Base-by-base conservation (phyloP, 2,329 filamentous ascomycete genomes). In the Cladosporium sp. region DNA sequence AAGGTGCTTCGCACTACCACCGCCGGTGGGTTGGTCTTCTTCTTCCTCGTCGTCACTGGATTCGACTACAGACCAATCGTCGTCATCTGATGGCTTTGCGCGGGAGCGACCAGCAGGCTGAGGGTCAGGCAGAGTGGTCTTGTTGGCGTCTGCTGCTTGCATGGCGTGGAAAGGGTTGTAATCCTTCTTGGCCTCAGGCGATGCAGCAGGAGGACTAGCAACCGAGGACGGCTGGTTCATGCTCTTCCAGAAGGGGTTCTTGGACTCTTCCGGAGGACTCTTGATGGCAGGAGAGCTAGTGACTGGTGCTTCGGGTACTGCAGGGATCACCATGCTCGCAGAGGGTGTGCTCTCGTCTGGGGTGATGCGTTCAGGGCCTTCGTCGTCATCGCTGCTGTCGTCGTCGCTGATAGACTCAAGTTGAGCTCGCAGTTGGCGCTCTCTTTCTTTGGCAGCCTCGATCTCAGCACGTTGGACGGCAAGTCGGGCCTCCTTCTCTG, bases 151-250 rank as follows among this genome's bases (percentile, higher is more conserved):
- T 12, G 62, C 29, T 7, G 29, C 52, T 5, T 90, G 88, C 75
- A 96, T 87, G 65, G 93, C 91, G 78, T 96, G 91, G 88, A 98
- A 99, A 5, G 95, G 95, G 76, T 99, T 99, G 11, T 92, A 98
- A n/a, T 91, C 93, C 28, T 86, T 84, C 65, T 74, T 75, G 55
- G 72, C 72, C 49, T 72, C 69, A n/a, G 67, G 69, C 23, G 69
- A 75, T 57, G 82, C 75, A 26, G 82, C 74, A 28, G 81, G 80
- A 69, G 77, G 77, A 21, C 76, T 69, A 46, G 77, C 70, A 46
- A 79, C 75, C 29, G 78, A 66, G 1, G 81, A 75, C n/a, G 79
- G 78, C 87, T 82, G 90, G 59, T 88, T 89, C 83, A 96, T 88
- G 81, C 93, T 95, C 79, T 90, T 92, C 82, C 94, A 92, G 82